Evolutionary conservation across 306 rosid genomes (phyloP).

Genomic region (Prunus padus): DNA sequence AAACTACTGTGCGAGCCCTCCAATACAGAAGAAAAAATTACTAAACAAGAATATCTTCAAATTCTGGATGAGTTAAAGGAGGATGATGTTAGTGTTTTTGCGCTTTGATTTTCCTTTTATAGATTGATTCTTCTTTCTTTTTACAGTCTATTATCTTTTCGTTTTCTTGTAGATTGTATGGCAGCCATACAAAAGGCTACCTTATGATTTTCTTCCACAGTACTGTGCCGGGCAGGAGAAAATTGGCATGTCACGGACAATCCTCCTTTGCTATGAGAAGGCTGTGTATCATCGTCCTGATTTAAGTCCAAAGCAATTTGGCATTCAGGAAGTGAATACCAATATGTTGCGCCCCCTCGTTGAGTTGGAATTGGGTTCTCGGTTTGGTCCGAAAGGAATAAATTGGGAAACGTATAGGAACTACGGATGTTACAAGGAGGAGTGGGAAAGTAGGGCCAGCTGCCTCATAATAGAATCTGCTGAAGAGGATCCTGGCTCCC

Average conservation of each 20-base stretch:
- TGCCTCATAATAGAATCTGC: neutral
- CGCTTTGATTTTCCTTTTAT: neutral
- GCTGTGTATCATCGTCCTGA: conserved; percentile 8
- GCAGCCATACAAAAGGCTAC: conserved; percentile 7
- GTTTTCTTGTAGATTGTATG: conserved; percentile 3
- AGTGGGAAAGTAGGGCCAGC: neutral
- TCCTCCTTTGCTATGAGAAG: conserved; percentile 3
- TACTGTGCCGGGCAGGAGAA: neutral
- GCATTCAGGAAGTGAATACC: neutral
- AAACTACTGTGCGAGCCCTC: neutral
- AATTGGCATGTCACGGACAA: neutral
- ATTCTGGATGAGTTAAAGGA: neutral
- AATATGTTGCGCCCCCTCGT: neutral
- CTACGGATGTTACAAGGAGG: neutral
- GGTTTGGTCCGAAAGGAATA: neutral
- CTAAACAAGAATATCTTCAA: neutral
- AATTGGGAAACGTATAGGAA: neutral
- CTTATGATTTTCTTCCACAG: neutral
- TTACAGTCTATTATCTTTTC: neutral
- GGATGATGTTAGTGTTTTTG: neutral
- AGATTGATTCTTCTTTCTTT: neutral
- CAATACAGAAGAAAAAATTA: neutral
- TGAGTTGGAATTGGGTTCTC: neutral
- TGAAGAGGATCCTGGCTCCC: neutral
- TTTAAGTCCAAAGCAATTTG: conserved; percentile 3